These are phyloP conservation scores for Maudiozyma pseudohumilis DNA, from an alignment of 805 yeast species.

Conservation along the genomic window DNA sequence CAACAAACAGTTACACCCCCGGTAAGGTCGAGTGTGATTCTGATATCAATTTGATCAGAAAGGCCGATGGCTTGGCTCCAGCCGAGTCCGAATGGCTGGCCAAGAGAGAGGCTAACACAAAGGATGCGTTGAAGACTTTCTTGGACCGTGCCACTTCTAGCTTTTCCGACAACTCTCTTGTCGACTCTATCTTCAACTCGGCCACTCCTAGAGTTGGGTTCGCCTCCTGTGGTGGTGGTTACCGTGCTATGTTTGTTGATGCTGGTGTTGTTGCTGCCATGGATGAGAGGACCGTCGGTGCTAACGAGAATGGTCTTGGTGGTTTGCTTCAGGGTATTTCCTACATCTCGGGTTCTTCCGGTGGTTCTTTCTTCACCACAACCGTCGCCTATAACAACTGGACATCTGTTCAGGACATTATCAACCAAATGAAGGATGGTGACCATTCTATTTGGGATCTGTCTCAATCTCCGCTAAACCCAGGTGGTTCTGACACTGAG, in stretches of 20 bases:
- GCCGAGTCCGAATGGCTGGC: constrained; percentile 43
- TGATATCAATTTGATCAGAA: constrained; percentile 31
- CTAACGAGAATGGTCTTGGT: constrained; percentile 50
- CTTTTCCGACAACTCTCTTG: constrained; percentile 11
- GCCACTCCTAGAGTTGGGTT: constrained; percentile 38
- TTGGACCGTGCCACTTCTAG: constrained; percentile 32
- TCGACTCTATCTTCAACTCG: constrained; percentile 16
- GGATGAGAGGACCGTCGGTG: constrained; percentile 60
- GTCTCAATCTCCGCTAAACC: constrained; percentile 47
- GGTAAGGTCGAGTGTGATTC: constrained; percentile 45
- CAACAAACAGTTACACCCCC: constrained; percentile 51
- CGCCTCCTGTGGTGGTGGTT: constrained; percentile 82
- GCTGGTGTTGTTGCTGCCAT: constrained; percentile 77
- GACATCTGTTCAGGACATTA: constrained; percentile 55
- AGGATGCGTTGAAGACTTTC: constrained; percentile 36
- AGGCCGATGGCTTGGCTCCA: constrained; percentile 35
- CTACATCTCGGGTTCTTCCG: constrained; percentile 69
- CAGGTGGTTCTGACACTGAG: constrained; percentile 52
- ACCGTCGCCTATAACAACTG: constrained; percentile 60
- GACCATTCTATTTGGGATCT: constrained; percentile 58
- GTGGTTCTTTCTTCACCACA: constrained; percentile 76
- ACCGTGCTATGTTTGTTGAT: constrained; percentile 77
- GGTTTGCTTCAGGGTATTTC: constrained; percentile 63
- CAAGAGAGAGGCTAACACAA: constrained; percentile 36
- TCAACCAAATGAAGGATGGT: constrained; percentile 24